Base-by-base conservation (phyloP, 129 eudicot genomes). In the Flaveria robusta region DNA sequence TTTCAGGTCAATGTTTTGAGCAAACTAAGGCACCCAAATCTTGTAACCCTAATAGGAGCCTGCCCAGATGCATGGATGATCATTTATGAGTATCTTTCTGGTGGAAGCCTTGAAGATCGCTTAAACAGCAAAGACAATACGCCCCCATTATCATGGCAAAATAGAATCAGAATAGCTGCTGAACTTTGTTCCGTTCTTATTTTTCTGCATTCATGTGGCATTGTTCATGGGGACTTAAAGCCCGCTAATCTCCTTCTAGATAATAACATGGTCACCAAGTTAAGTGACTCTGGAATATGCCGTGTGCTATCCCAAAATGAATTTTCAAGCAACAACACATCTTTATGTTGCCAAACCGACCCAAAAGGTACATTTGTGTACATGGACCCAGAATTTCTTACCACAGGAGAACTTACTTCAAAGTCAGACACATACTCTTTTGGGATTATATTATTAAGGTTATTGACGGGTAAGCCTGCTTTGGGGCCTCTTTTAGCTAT, bases 71-170 rank as follows among this genome's bases (percentile, higher is more conserved):
- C 87, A 27, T 85, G 83, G 84, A 86, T 87, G 67, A 88, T 92
- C 22, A 46, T 92, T 11, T 92, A 93, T 46, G 98, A 93, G 82
- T 93, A 88, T 78, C 91, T 88, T 45, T 81, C 88, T 6, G 77
- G 87, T 13, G 98, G 98, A 82, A 93, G 96, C 84, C 89, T 93
- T 0, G 98, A 93, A 79, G 98, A 91, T 72, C 96, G 96, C 23
- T 93, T 93, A 63, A 73, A 45, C 67, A 88, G 98, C 93, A 87
- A 83, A 78, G 81, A 87, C 86, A 93, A 91, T 47, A 82, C 87
- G 47, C 84, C 96, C 12, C 98, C 98, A 0, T 74, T 93, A 29
- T 80, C 96, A 16, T 93, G 98, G 98, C 96, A 93, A 84, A 82
- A 85, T 4, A 83, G 98, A 68, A 86, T 93, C 72, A 87, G 89